Evolutionary conservation across 345 rosid species (phyloP), one percentile per base, ranked within the genome.

Genomic region (Camelina sativa): DNA sequence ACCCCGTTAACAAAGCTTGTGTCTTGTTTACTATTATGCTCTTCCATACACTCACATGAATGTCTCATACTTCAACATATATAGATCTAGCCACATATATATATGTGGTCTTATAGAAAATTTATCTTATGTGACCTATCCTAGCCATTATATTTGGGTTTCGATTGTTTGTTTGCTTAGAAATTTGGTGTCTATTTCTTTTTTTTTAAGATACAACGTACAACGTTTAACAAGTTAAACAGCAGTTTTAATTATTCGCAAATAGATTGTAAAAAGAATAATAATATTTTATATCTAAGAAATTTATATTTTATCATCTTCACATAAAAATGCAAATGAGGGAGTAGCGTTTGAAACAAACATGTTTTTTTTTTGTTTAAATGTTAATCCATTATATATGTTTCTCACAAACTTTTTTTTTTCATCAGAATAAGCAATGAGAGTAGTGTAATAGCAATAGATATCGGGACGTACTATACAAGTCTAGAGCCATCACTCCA

Each of bases 391-490:
- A 48, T 23, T 17, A 34, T 68, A 8, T 16, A 11, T 44, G 32
- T 8, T 25, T 62, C 28, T 67, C 41, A 69, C 32, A 2, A 22
- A 11, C 16, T 8, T 44, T 62, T 54, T 54, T 2, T 6, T 46
- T 25, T 12, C 11, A 28, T 6, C 19, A 77, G 80, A 17, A 25
- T 65, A 78, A 72, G 69, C 62, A 65, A 52, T 30, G 77, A 28
- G 63, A 78, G 6, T 7, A 41, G 58, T 52, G 25, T 43, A 41
- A n/a, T 78, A 32, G 69, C 63, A 72, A 53, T 78, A 71, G 81
- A 78, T 40, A 51, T 66, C 34, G 81, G 81, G 8, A 78, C 77
- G 6, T 78, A 78, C 62, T 78, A 71, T 4, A 72, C 73, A 2
- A 71, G 67, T 65, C 68, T 78, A 30, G 81, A 78, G 63, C 4